Base-by-base conservation (phyloP, 139 green algal species). In the Edaphochlamys debaryana region DNA sequence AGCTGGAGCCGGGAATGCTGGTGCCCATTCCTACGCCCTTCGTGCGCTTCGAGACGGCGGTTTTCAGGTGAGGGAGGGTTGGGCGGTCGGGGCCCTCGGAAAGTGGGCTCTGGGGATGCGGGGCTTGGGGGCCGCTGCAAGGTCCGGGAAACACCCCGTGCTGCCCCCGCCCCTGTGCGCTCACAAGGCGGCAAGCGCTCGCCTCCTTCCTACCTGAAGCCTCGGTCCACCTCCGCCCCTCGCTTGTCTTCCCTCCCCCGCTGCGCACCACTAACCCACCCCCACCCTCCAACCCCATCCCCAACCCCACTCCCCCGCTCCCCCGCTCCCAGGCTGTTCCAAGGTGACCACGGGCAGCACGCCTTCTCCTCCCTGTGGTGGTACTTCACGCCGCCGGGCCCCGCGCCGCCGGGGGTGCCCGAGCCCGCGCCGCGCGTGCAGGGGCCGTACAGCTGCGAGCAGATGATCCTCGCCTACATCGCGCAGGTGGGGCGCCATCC, bases 391-490 rank as follows among this genome's bases (percentile, higher is more conserved):
- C 30, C 75, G n/a, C 37, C 25, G 22, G n/a, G 30, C 22, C 4
- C 60, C 40, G 5, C 40, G 40, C 5, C 58, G 25, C 38, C 32
- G 19, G 37, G 36, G n/a, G 9, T 36, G 13, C 6, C 36, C 34
- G 25, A 25, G 20, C 22, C 40, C 13, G 5, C 30, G 3, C 8
- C 38, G 29, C 62, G 36, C 34, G 63, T 83, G 63, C 48, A 67
- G 45, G 77, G 77, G 8, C 77, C 77, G 20, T 83, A 83, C 77
- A 75, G 63, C 45, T 83, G 77, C 42, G 77, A 83, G 62, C 77
- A 83, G 77, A 83, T 83, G 77, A 75, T 83, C 36, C 77, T 83
- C 45, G 77, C 77, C 4, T 83, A 58, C 77, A 83, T 83, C 29
- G 77, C 77, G 62, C 77, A 82, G 73, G 73, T 80, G 54, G n/a